Conservation (phyloP, 2,329 filamentous ascomycete genomes). For the Rosellinia necatrix region DNA sequence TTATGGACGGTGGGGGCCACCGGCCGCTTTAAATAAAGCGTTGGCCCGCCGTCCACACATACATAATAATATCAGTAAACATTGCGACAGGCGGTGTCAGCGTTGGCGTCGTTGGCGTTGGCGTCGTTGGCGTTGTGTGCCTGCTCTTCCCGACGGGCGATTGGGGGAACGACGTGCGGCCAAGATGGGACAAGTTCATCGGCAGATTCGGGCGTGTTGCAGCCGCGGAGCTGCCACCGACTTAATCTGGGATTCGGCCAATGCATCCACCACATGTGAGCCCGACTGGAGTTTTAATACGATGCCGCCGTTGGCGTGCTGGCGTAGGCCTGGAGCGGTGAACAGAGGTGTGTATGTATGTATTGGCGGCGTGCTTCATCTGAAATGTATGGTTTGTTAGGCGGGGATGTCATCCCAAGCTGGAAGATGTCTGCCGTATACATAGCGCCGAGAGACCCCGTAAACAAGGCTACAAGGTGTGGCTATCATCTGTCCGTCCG, state of each 20-base stretch:
- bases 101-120: slow-evolving; percentile 2
- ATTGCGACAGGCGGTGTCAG: slow-evolving; percentile 17
- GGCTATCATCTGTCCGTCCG: no score
- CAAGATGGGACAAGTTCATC: slow-evolving; percentile 17
- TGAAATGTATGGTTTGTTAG: slow-evolving; percentile 25
- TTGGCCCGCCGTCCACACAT: slow-evolving; percentile 3
- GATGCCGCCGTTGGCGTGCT: slow-evolving; percentile 27
- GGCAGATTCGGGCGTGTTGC: slow-evolving; percentile 1
- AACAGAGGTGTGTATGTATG: slow-evolving; percentile 20
- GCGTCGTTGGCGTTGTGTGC: slow-evolving; percentile 1
- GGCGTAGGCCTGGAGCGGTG: slow-evolving; percentile 25
- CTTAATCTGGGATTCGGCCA: slow-evolving; percentile 5
- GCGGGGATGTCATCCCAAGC: slow-evolving; percentile 19
- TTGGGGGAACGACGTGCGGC: slow-evolving; percentile 3
- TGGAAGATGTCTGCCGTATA: slow-evolving; percentile 12
- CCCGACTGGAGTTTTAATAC: slow-evolving; percentile 15
- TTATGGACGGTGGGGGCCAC: neutral
- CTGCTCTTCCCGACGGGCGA: slow-evolving; percentile 5
- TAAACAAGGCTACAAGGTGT: slow-evolving; percentile 31
- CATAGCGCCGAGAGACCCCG: slow-evolving; percentile 18
- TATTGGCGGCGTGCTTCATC: slow-evolving; percentile 13
- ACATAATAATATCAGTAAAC: neutral
- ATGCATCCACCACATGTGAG: slow-evolving; percentile 7
- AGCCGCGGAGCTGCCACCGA: slow-evolving; percentile 1
- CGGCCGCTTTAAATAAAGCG: neutral